Conservation (phyloP, 208 protist species). For the Acanthamoeba sp. region DNA sequence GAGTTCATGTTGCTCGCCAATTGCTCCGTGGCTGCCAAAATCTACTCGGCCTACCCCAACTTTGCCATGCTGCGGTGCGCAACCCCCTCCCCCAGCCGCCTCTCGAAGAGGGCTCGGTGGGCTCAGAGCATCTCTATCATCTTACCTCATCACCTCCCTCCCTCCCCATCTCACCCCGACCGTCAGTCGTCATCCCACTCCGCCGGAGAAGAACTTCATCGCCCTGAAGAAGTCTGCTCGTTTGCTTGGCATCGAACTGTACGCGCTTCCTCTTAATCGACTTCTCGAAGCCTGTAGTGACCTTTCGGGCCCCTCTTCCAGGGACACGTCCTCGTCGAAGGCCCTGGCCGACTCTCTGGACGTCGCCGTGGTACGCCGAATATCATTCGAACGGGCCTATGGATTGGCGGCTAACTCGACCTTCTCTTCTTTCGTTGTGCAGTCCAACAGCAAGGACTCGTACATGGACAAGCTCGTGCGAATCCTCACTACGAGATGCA, state of each 20-base stretch:
- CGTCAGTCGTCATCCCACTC: conserved; percentile 82
- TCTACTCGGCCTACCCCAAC: conserved; percentile 75
- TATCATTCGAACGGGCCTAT: no score
- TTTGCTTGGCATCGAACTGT: neutral
- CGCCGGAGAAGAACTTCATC: conserved; percentile 76
- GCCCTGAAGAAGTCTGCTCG: conserved; percentile 38
- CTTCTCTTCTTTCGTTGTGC: neutral
- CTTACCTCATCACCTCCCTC: neutral
- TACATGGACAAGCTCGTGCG: conserved; percentile 91
- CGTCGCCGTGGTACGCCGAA: neutral
- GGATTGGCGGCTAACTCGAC: neutral
- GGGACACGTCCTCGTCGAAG: conserved; percentile 76
- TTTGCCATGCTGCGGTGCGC: conserved; percentile 75
- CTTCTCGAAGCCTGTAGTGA: neutral
- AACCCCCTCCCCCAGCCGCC: neutral
- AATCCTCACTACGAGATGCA: conserved; percentile 91
- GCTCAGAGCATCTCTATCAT: neutral
- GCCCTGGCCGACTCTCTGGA: conserved; percentile 87
- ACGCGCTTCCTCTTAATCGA: neutral
- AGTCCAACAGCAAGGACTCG: conserved; percentile 70
- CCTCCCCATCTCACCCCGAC: neutral
- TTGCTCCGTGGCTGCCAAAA: conserved; percentile 85
- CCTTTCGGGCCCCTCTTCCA: neutral
- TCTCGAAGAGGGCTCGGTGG: neutral
- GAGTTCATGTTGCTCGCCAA: conserved; percentile 93